Conservation (phyloP, 108 stramenopile genomes). For the Nitzschia palea region DNA sequence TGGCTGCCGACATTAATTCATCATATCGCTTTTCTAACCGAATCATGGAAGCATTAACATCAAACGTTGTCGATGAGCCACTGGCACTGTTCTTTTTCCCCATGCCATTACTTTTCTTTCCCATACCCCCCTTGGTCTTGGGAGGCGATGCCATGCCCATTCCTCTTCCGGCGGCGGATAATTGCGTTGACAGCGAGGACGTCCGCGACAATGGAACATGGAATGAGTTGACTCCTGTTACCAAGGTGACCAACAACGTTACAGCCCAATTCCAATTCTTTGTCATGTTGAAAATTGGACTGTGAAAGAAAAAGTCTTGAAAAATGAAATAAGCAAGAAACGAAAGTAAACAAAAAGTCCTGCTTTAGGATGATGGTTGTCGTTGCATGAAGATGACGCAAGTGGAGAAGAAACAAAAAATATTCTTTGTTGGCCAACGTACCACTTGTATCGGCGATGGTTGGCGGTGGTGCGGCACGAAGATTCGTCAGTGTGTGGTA, state of each 20-base stretch:
- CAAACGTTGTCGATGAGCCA: slow-evolving; percentile 36
- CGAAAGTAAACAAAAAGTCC: too few species aligned
- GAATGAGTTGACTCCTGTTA: not conserved
- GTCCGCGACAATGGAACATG: not conserved
- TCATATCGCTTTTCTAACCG: slow-evolving; percentile 73
- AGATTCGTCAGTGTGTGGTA: too few species aligned
- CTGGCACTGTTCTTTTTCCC: slow-evolving; percentile 17
- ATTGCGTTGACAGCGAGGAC: not conserved
- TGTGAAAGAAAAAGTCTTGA: too few species aligned
- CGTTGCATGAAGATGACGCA: too few species aligned
- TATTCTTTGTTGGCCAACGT: too few species aligned
- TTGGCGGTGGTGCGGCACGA: too few species aligned
- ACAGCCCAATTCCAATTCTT: too few species aligned
- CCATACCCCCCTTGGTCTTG: slow-evolving; percentile 14
- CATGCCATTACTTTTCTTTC: slow-evolving; percentile 17
- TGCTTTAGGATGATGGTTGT: too few species aligned
- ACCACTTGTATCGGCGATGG: too few species aligned
- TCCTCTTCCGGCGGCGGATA: slow-evolving; percentile 37
- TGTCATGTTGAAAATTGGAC: too few species aligned
- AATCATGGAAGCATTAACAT: slow-evolving; percentile 58
- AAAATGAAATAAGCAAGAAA: too few species aligned
- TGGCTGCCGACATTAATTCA: slow-evolving; percentile 42
- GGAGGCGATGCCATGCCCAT: slow-evolving; percentile 56
- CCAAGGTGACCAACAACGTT: not conserved
- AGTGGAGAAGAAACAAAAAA: too few species aligned